These are phyloP conservation scores for Fusarium camptoceras DNA, from an alignment of 2,329 filamentous ascomycete species.

Conservation along the genomic window DNA sequence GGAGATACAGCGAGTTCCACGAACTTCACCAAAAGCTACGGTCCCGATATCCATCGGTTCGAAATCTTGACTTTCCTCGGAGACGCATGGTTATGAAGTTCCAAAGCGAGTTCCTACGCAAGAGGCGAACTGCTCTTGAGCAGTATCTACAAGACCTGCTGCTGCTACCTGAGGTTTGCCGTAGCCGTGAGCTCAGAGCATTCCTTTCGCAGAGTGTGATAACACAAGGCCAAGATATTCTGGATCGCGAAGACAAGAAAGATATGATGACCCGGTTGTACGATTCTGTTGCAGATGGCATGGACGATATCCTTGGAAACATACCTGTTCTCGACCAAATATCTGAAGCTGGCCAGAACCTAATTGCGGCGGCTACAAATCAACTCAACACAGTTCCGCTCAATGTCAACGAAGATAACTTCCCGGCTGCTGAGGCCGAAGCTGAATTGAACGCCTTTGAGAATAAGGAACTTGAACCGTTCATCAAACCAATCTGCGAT, in stretches of 20 bases:
- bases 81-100: conserved; percentile 95
- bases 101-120: conserved; percentile 94
- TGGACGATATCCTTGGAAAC: conserved; percentile 97
- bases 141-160: conserved; percentile 86
- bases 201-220: conserved; percentile 92
- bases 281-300: conserved; percentile 95
- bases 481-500: conserved; percentile 98
- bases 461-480: conserved; percentile 87
- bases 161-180: conserved; percentile 90
- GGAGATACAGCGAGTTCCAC: conserved; percentile 96
- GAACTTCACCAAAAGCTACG: conserved; percentile 92
- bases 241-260: conserved; percentile 74
- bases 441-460: conserved; percentile 95
- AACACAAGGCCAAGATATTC: conserved; percentile 67
- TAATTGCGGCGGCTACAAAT: conserved; percentile 80
- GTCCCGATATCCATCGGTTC: conserved; percentile 85
- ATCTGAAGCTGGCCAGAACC: conserved; percentile 89
- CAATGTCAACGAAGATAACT: conserved; percentile 63
- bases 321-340: conserved; percentile 96
- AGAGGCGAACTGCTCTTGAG: conserved; percentile 85
- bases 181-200: conserved; percentile 88
- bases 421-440: conserved; percentile 80
- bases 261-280: conserved; percentile 96
- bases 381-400: conserved; percentile 69
- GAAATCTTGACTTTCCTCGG: conserved; percentile 90